Conservation (phyloP, 805 yeast species). For the Jamesozyma spencerorum region DNA sequence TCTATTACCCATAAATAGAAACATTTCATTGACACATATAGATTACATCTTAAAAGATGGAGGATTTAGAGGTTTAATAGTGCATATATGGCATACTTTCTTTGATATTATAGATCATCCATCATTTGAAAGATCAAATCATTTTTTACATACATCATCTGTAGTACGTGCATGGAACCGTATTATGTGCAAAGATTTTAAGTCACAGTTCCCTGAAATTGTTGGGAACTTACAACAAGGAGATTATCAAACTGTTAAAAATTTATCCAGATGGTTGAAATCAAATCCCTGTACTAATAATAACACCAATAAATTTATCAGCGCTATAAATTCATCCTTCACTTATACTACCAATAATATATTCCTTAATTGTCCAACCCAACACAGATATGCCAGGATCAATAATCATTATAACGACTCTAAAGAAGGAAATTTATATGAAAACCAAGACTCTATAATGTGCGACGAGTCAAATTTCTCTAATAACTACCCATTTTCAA, state of each 20-base stretch:
- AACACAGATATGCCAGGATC: too few species aligned
- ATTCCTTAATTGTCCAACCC: too few species aligned
- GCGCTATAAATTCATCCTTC: neutral
- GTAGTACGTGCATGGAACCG: conserved; percentile 25
- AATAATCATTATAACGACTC: neutral
- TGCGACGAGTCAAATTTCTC: neutral
- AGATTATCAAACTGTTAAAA: conserved; percentile 18
- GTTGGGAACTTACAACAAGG: conserved; percentile 18
- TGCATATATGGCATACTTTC: conserved; percentile 16
- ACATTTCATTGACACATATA: conserved; percentile 21
- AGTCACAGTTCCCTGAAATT: conserved; percentile 22
- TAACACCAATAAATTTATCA: neutral
- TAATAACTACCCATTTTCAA: neutral
- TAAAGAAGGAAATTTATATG: neutral
- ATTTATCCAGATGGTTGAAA: conserved; percentile 6
- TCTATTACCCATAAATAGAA: conserved; percentile 21
- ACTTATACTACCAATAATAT: too few species aligned
- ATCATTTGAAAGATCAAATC: neutral
- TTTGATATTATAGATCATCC: conserved; percentile 4
- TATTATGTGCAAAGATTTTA: conserved; percentile 22
- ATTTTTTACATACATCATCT: neutral
- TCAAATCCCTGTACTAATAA: neutral
- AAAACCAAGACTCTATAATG: neutral
- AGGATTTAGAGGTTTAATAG: conserved; percentile 19
- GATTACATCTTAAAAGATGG: conserved; percentile 9